phyloP scores from a whole-genome alignment of 2,329 filamentous ascomycete genomes.

The Lecanicillium sp. region DNA sequence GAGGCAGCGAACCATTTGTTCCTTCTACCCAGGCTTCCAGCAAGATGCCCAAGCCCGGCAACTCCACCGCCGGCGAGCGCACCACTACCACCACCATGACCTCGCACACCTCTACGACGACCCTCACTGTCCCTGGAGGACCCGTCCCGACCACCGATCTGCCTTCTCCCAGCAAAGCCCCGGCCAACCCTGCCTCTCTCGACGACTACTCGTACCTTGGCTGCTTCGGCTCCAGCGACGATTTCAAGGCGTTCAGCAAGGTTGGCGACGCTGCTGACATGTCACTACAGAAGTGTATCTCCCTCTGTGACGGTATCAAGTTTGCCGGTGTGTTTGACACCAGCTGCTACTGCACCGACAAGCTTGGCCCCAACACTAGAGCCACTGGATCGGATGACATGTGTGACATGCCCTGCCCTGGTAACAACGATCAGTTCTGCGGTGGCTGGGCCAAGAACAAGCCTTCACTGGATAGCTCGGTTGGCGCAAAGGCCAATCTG shows the following conservation, averaged over 20 bases:
- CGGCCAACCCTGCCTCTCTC: slow-evolving; percentile 24
- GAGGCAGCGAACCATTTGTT: neutral
- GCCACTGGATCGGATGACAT: slow-evolving; percentile 21
- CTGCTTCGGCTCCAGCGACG: slow-evolving; percentile 32
- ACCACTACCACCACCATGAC: slow-evolving; percentile 17
- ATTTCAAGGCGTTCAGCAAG: slow-evolving; percentile 27
- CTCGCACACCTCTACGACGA: slow-evolving; percentile 5
- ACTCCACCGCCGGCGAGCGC: too few species aligned
- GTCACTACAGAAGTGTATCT: slow-evolving; percentile 31
- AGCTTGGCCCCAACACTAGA: slow-evolving; percentile 30
- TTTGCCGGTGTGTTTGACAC: slow-evolving; percentile 33
- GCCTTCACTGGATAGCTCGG: neutral
- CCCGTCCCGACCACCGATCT: slow-evolving; percentile 5
- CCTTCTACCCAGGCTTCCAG: too few species aligned
- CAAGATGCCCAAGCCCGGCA: too few species aligned
- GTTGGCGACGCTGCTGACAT: slow-evolving; percentile 23
- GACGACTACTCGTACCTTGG: slow-evolving; percentile 27
- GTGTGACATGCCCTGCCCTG: slow-evolving; percentile 34
- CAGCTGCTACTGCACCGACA: slow-evolving; percentile 38
- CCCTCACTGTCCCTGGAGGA: neutral
- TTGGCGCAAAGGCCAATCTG: slow-evolving; percentile 4
- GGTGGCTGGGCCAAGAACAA: slow-evolving; percentile 25
- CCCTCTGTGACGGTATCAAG: slow-evolving; percentile 24
- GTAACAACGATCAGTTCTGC: slow-evolving; percentile 30
- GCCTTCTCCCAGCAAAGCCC: slow-evolving; percentile 7